A percentile compares a stretch with the other conserved stretches of the same genome.
Evolutionary conservation across 495 filamentous ascomycete genomes (phyloP).

Genomic region (Daldinia caldariorum): DNA sequence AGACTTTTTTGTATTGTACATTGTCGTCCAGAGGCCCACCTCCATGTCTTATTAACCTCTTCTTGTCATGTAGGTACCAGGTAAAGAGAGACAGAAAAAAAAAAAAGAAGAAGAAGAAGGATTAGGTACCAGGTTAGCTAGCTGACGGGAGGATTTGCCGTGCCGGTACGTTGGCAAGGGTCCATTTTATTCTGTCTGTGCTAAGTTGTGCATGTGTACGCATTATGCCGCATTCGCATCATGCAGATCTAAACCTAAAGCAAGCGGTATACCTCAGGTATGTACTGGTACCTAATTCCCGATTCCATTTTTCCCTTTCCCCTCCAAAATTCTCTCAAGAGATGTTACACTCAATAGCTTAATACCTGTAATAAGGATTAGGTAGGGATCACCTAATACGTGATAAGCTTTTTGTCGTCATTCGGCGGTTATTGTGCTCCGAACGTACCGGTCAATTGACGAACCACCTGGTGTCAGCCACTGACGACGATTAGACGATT

Average conservation of each 20-base stretch:
- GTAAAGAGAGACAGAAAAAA: too few relatives aligned
- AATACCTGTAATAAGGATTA: too few relatives aligned
- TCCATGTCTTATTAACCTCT: too few relatives aligned
- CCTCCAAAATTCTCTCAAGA: neutral
- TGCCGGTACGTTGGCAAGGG: conserved; percentile 40
- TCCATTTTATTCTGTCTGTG: conserved; percentile 33
- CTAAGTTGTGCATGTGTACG: conserved; percentile 43
- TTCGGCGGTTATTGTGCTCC: conserved; percentile 41
- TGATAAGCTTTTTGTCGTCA: conserved; percentile 32
- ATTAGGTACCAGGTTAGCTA: too few relatives aligned
- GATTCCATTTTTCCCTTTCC: neutral
- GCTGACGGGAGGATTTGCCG: conserved; percentile 36
- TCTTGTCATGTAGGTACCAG: too few relatives aligned
- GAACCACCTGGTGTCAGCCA: conserved; percentile 14
- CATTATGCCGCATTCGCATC: conserved; percentile 24
- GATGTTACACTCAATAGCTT: conserved; percentile 23
- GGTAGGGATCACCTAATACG: neutral
- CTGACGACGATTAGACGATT: neutral
- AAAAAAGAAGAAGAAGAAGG: too few relatives aligned
- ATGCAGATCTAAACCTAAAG: conserved; percentile 32
- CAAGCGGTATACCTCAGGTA: neutral
- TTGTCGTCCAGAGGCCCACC: neutral
- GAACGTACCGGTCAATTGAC: conserved; percentile 19
- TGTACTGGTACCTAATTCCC: neutral
- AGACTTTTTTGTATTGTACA: conserved; percentile 20